Evolutionary conservation across 495 filamentous ascomycete genomes (phyloP), one percentile per base, ranked within the genome.

Genomic region (Podospora pseudocomata): DNA sequence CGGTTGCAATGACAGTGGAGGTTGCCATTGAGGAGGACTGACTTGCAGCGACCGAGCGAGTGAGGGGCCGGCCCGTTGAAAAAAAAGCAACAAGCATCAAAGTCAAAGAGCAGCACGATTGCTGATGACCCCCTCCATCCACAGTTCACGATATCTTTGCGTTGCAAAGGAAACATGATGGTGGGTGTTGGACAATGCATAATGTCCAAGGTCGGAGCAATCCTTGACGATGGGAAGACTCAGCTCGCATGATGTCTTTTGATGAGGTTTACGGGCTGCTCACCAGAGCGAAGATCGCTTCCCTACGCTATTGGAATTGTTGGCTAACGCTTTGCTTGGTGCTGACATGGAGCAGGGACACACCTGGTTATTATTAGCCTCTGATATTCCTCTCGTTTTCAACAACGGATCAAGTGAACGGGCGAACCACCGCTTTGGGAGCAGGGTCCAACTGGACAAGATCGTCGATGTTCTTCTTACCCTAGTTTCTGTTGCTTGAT

Each of bases 41-140:
- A 58, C 55, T 58, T 58, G 55, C 55, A 58, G 55, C 55, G 55
- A 58, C 39, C 39, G 39, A 49, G 39, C 39, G 39, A 49, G 9
- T 49, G 39, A 58, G 55, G 55, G 55, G 55, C 55, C 55, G 55
- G 55, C 55, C 55, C 55, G 55, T 58, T 20, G n/a, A 32, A 56
- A 58, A 58, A 58, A 58, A 58, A 58, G 55, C n/a, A 58, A 58
- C 55, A 58, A 58, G 55, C 55, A 58, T 58, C 3, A 58, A 58
- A 9, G 39, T 49, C 39, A 49, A 49, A 49, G 39, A 49, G 39
- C 39, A 49, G 0, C 39, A 49, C 39, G 39, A 49, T 49, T 16
- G 39, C 5, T 49, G 39, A 49, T 49, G 9, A 32, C 2, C 39
- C 39, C 39, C 39, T 49, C 39, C 39, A 49, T 9, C 39, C 9